phyloP scores from a whole-genome alignment of 768 basidiomycete genomes.

The Suillus plorans region DNA sequence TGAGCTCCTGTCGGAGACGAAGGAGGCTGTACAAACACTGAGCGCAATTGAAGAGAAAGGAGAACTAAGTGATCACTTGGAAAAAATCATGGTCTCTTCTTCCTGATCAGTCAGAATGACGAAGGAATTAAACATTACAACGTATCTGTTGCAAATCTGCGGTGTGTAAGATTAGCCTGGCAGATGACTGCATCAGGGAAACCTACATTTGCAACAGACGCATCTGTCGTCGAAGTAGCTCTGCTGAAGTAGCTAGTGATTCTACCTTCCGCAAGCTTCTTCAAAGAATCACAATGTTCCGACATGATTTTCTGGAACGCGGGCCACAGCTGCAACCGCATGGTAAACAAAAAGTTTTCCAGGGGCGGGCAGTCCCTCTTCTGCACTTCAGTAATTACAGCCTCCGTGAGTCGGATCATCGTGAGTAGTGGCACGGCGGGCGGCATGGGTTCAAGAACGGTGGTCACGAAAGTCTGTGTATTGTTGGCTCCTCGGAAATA shows the following conservation, averaged over 20 bases:
- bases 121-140: constrained; percentile 78
- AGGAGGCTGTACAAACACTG: constrained; percentile 54
- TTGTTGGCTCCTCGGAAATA: not conserved
- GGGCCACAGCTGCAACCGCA: constrained; percentile 91
- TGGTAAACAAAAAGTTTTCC: constrained; percentile 75
- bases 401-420: constrained; percentile 90
- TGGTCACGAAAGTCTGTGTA: constrained; percentile 62
- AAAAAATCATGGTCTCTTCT: constrained; percentile 96
- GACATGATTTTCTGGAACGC: constrained; percentile 88
- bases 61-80: constrained; percentile 56
- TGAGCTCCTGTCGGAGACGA: constrained; percentile 82
- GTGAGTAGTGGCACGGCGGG: constrained; percentile 77
- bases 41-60: not conserved
- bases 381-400: constrained; percentile 72
- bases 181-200: not conserved
- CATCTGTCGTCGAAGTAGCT: constrained; percentile 63
- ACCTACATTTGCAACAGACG: constrained; percentile 59
- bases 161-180: not conserved
- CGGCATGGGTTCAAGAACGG: constrained; percentile 71
- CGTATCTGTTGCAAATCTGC: constrained; percentile 76
- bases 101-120: constrained; percentile 78
- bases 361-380: constrained; percentile 76
- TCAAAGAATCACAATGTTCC: constrained; percentile 78
- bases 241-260: constrained; percentile 63
- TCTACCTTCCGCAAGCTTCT: constrained; percentile 77